Conservation (phyloP, 1,284 basidiomycete genomes). For the Apiotrichum siamense region DNA sequence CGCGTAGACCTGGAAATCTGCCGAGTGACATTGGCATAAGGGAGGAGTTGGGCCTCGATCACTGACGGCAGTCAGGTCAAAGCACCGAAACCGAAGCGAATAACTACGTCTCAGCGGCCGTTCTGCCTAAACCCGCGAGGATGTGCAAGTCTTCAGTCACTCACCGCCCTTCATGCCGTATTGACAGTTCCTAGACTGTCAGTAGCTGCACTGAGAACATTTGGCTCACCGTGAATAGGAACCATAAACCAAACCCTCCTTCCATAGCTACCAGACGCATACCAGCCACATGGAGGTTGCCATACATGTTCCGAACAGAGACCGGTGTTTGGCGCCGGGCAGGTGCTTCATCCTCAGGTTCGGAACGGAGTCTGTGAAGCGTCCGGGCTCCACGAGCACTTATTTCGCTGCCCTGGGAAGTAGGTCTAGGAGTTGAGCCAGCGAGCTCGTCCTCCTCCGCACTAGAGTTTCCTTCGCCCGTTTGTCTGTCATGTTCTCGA, state of each 20-base stretch:
- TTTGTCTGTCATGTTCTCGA: background rate
- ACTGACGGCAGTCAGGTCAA: slow-evolving; percentile 28
- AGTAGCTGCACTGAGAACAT: background rate
- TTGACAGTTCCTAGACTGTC: slow-evolving; percentile 31
- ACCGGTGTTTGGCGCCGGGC: background rate
- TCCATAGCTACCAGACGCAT: slow-evolving; percentile 31
- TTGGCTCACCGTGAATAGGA: slow-evolving; percentile 39
- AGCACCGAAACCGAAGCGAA: slow-evolving; percentile 33
- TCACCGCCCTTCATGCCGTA: slow-evolving; percentile 38
- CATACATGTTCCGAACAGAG: slow-evolving; percentile 30
- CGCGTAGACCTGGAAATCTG: slow-evolving; percentile 36
- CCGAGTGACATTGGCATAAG: slow-evolving; percentile 24
- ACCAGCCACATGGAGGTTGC: slow-evolving; percentile 34
- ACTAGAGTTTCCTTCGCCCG: background rate
- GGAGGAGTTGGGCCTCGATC: slow-evolving; percentile 13
- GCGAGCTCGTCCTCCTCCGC: background rate
- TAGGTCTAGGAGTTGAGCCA: background rate
- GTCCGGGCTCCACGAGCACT: background rate
- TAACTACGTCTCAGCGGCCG: slow-evolving; percentile 17
- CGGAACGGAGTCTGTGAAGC: background rate
- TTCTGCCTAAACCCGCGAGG: background rate
- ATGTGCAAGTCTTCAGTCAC: background rate
- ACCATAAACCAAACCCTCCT: slow-evolving; percentile 38
- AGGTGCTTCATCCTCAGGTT: background rate
- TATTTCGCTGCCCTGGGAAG: slow-evolving; percentile 1